Evolutionary conservation across 2,329 filamentous ascomycete species (phyloP).

Genomic region (Claviceps quebecensis): DNA sequence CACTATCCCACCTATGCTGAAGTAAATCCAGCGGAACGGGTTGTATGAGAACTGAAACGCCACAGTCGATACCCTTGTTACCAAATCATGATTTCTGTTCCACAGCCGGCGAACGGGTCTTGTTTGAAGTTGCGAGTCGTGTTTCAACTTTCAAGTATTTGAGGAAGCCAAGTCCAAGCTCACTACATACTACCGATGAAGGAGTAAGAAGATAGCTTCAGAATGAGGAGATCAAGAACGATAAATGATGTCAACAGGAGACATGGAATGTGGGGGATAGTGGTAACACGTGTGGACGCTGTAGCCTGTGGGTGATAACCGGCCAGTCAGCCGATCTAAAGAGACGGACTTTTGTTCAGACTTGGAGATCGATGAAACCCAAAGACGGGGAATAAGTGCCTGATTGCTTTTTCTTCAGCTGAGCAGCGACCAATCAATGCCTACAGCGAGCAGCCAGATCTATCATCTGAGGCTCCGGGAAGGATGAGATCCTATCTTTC

Average conservation of each 20-base stretch:
- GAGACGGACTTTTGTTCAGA: too few relatives aligned
- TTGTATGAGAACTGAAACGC: background rate
- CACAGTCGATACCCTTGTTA: background rate
- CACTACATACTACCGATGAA: background rate
- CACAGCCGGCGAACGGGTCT: background rate
- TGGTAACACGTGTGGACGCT: background rate
- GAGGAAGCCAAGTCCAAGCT: too few relatives aligned
- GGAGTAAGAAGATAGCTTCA: background rate
- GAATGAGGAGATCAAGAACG: background rate
- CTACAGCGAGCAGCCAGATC: background rate
- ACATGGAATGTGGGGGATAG: conserved; percentile 1
- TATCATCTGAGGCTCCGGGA: too few relatives aligned
- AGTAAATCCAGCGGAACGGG: background rate
- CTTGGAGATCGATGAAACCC: too few relatives aligned
- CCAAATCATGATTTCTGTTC: background rate
- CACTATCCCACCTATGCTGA: background rate
- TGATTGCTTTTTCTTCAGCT: too few relatives aligned
- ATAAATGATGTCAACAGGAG: background rate
- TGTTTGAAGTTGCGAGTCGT: background rate
- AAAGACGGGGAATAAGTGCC: too few relatives aligned
- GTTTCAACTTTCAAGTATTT: background rate
- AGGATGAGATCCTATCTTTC: background rate
- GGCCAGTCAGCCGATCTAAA: background rate
- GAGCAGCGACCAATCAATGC: too few relatives aligned
- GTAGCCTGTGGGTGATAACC: background rate